phyloP scores from a whole-genome alignment of 148 eudicot genomes.

The Camellia japonica region DNA sequence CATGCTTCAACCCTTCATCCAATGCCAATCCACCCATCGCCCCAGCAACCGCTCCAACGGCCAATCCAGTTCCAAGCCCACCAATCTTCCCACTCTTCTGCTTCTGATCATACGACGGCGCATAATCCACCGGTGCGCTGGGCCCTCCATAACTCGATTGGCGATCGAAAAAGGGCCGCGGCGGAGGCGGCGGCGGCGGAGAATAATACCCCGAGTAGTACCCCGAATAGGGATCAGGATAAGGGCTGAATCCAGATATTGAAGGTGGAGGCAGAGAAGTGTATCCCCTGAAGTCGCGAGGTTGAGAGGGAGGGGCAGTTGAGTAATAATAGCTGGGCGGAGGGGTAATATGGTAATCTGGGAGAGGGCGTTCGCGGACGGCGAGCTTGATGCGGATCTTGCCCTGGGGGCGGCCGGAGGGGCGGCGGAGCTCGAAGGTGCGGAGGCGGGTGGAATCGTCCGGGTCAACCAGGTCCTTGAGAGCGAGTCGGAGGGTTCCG shows the following conservation, averaged over 20 bases:
- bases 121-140: constrained; percentile 69
- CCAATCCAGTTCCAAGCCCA: constrained; percentile 29
- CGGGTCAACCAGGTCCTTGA: constrained; percentile 42
- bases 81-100: constrained; percentile 24
- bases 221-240: constrained; percentile 29
- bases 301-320: constrained; percentile 53
- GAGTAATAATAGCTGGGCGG: constrained; percentile 49
- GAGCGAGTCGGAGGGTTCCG: constrained; percentile 48
- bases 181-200: constrained; percentile 29
- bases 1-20: constrained; percentile 58
- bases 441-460: constrained; percentile 29
- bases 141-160: constrained; percentile 44
- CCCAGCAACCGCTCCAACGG: constrained; percentile 57
- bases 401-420: constrained; percentile 81
- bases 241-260: constrained; percentile 14
- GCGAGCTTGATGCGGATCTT: constrained; percentile 61
- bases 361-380: constrained; percentile 40
- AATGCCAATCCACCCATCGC: constrained; percentile 56
- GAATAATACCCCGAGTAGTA: constrained; percentile 36
- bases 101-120: constrained; percentile 46
- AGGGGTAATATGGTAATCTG: constrained; percentile 49
- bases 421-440: constrained; percentile 51
- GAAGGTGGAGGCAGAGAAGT: constrained; percentile 2
- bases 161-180: constrained; percentile 29
- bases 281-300: constrained; percentile 30